Conservation (phyloP, 2,329 filamentous ascomycete genomes). For the Colletotrichum chlorophyti region DNA sequence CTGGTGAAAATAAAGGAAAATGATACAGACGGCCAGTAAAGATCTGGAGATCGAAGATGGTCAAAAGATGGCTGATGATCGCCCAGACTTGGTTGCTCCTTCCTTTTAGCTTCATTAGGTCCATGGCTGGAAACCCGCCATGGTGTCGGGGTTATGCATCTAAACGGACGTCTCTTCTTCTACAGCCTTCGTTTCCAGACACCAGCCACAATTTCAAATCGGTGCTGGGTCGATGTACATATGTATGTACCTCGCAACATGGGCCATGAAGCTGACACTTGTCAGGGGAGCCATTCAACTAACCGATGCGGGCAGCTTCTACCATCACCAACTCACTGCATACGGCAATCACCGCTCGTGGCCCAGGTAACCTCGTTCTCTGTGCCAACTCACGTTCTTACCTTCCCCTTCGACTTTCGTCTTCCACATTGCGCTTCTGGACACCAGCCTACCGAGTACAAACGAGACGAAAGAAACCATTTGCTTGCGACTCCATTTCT, state of each 20-base stretch:
- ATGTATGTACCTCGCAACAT: no score
- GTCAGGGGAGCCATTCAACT: slow-evolving; percentile 9
- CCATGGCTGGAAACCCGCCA: neutral
- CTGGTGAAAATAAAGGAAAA: neutral
- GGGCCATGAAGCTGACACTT: neutral
- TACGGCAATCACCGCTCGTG: slow-evolving; percentile 22
- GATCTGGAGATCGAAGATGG: slow-evolving; percentile 1
- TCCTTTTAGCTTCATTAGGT: neutral
- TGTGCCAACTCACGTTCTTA: neutral
- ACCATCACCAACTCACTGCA: neutral
- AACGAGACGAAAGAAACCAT: no score
- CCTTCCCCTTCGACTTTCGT: neutral
- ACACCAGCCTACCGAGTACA: neutral
- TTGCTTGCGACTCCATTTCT: no score
- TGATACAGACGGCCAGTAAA: slow-evolving; percentile 1
- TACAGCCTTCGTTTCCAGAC: neutral
- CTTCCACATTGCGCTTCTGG: neutral
- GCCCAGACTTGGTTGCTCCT: slow-evolving; percentile 14
- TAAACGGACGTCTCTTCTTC: neutral
- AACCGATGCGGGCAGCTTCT: slow-evolving; percentile 17
- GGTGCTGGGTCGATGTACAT: no score
- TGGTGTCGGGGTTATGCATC: neutral
- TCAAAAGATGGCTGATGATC: slow-evolving; percentile 23
- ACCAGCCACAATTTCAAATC: neutral
- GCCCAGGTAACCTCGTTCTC: slow-evolving; percentile 14